Conservation (phyloP, 805 yeast species). For the Ogataea populi-albae region DNA sequence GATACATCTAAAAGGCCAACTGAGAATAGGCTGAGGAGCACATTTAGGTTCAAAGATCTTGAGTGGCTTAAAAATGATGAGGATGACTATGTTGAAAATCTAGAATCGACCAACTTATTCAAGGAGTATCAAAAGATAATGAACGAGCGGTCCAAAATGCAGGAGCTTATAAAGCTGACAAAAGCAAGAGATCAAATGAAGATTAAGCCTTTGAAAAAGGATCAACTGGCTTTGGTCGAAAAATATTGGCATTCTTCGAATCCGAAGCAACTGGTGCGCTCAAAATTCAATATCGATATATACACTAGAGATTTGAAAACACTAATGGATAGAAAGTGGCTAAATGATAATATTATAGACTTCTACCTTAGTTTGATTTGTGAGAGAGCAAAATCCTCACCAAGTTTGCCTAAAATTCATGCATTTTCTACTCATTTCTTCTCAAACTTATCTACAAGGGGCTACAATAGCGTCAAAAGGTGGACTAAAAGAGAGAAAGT, state of each 20-base stretch:
- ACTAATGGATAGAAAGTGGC: constrained; percentile 70
- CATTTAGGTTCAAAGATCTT: constrained; percentile 27
- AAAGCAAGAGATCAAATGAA: constrained; percentile 35
- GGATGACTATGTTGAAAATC: constrained; percentile 30
- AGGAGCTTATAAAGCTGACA: constrained; percentile 33
- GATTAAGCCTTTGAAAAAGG: constrained; percentile 30
- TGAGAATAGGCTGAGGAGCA: constrained; percentile 13
- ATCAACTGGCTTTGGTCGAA: constrained; percentile 35
- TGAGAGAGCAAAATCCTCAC: constrained; percentile 31
- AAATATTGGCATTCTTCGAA: constrained; percentile 31
- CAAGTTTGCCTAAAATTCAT: constrained; percentile 42
- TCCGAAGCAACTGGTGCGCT: constrained; percentile 27
- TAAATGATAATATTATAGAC: constrained; percentile 89
- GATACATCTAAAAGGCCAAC: constrained; percentile 5
- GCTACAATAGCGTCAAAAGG: constrained; percentile 75
- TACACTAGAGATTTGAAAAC: constrained; percentile 67
- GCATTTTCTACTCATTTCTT: constrained; percentile 89
- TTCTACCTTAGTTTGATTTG: constrained; percentile 62
- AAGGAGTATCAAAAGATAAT: constrained; percentile 43
- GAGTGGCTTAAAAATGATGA: constrained; percentile 32
- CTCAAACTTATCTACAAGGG: constrained; percentile 64
- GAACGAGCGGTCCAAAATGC: constrained; percentile 39
- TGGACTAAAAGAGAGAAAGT: constrained; percentile 81
- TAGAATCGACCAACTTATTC: constrained; percentile 32
- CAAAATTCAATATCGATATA: constrained; percentile 54